Evolutionary conservation across 2,329 filamentous ascomycete species (phyloP), one percentile per base, ranked within the genome.

Genomic region (Chalaropsis thielavioides): DNA sequence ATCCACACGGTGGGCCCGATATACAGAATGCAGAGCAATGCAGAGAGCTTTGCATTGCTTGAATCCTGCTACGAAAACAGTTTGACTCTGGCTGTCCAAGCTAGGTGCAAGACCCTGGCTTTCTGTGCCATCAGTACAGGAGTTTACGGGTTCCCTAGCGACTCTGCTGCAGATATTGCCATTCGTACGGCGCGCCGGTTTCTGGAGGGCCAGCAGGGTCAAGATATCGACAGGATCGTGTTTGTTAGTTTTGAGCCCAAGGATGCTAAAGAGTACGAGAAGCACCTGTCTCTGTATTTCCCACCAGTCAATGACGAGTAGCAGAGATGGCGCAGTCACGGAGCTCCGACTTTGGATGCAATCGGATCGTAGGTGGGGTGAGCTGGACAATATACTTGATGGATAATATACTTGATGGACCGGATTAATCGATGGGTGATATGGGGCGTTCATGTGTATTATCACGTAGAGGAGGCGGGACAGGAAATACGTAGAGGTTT

Each of bases 1-100:
- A 95, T 97, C 64, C 94, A 97, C 74, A 84, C 94, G 19, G 92
- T 96, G 2, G 94, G 94, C 0, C 94, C 94, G 0, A 75, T 95
- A 38, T 96, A 92, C 74, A 69, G 76, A 63, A 69, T 70, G 0
- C 71, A 73, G 2, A 72, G 78, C 19, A 71, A 72, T 13, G 70
- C 77, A 22, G 73, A 71, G 11, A 77, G 78, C 63, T 72, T 80
- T 76, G 66, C 74, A 72, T 69, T 87, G 54, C 75, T 87, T 27
- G 72, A 73, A 17, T 75, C 76, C 61, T 86, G 91, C 76, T 99
- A 99, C 73, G 78, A 77, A 7, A 83, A 77, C 51, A 87, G 85
- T 69, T 74, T 97, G 66, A 76, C 87, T 70, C 73, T 95, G n/a
- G 91, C 91, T 0, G 84, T 84, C 0, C 74, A 84, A 62, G 80